A percentile compares a stretch with the other conserved stretches of the same genome.
Conservation (phyloP, 2,329 filamentous ascomycete species). For the Talaromyces albobiverticillius region DNA sequence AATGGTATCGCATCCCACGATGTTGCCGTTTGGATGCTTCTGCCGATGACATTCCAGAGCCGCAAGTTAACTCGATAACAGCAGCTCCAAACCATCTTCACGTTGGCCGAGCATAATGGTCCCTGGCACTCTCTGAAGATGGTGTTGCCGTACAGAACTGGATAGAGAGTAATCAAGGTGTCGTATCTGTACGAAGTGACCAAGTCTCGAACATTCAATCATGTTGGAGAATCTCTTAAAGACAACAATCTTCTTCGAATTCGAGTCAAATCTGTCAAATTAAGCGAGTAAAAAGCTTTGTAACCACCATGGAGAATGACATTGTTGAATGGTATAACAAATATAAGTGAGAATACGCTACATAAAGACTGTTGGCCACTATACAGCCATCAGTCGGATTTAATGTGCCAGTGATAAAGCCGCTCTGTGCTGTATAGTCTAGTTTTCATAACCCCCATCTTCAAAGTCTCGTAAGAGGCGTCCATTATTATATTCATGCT, state of each 20-base stretch:
- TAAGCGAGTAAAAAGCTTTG: conserved; percentile 1
- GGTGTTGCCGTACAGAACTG: neutral
- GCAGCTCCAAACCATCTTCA: no score
- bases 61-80: no score
- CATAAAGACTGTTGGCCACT: conserved; percentile 1
- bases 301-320: neutral
- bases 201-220: neutral
- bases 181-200: neutral
- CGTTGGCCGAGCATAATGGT: neutral
- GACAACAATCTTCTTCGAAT: neutral
- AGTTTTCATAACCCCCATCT: neutral
- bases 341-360: conserved; percentile 2
- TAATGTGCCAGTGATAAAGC: conserved; percentile 2
- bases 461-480: neutral
- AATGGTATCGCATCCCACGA: neutral
- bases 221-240: neutral
- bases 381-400: neutral
- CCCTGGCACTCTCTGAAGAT: neutral
- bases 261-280: neutral
- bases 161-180: conserved; percentile 1
- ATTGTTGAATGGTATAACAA: conserved; percentile 4
- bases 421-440: neutral
- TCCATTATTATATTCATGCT: neutral
- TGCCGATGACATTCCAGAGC: no score
- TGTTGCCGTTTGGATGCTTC: no score